Base-by-base conservation (phyloP, 305 asterid species). In the Solanum hybrid region DNA sequence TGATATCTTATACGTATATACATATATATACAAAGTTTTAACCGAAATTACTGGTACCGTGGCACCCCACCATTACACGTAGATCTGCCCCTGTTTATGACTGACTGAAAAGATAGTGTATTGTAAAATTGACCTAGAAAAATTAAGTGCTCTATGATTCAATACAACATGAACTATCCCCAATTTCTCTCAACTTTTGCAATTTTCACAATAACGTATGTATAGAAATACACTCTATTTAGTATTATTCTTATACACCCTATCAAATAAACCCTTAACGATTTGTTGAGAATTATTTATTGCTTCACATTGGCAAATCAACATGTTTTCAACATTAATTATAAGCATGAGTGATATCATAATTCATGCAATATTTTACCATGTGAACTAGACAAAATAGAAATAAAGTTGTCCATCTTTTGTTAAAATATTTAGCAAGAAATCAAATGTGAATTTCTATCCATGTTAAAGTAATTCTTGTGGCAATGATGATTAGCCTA, bases 391-490 rank as follows among this genome's bases (percentile, higher is more conserved):
- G 38, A 81, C 71, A 81, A 40, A 42, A 27, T 42, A 42, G 85
- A 78, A 35, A 27, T 81, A 42, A 81, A 42, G 72, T 81, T 26
- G 72, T 13, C 37, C 37, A 14, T 40, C 26, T 14, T 40, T 81
- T 81, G 36, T 81, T 24, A 7, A 42, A 81, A 42, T 40, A 42
- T 4, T 10, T 84, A 29, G 38, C 73, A 51, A 51, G 42, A 10
- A 27, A 17, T 45, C 11, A 29, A 51, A 45, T 19, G 75, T 84
- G 19, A 31, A 84, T 29, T 45, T 22, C 40, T 26, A 84, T 29
- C 75, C 75, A 84, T 84, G 40, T 84, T 84, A 84, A 56, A 51
- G 87, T 51, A 84, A 51, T 32, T 29, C 87, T 84, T 78, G 85
- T 10, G 87, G 31, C 42, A 84, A 45, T 31, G 29, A 84, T 51